These are phyloP conservation scores for Neofusicoccum kwambonambiense DNA, from an alignment of 2,329 filamentous ascomycete genomes.

Conservation along the genomic window DNA sequence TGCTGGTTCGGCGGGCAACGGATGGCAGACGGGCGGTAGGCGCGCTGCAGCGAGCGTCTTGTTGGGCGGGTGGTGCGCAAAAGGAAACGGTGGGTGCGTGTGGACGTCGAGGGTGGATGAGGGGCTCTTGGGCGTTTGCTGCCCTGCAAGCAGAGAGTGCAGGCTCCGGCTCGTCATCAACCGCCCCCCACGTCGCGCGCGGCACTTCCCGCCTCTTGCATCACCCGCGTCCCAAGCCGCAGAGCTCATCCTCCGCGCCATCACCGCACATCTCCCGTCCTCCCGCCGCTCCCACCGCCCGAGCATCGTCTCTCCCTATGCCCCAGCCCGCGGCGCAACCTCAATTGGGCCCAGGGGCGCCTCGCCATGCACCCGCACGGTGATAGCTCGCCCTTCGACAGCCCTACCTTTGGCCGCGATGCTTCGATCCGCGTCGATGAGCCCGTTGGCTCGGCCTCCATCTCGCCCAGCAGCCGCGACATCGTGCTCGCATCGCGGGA, in stretches of 20 bases:
- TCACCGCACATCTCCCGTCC: neutral
- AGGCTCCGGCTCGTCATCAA: constrained; percentile 15
- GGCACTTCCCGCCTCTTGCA: constrained; percentile 17
- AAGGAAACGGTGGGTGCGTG: neutral
- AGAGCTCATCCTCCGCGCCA: neutral
- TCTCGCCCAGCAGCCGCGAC: constrained; percentile 87
- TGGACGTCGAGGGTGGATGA: neutral
- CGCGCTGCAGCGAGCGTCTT: neutral
- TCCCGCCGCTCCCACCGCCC: neutral
- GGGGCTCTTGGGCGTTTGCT: constrained; percentile 19
- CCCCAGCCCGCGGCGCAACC: neutral
- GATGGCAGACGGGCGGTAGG: neutral
- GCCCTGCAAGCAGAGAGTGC: neutral
- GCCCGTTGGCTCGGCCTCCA: constrained; percentile 82
- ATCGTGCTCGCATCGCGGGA: constrained; percentile 86
- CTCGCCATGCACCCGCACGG: constrained; percentile 17
- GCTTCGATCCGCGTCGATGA: constrained; percentile 79
- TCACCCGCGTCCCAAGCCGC: neutral
- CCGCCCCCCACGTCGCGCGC: constrained; percentile 6
- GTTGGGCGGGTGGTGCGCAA: neutral
- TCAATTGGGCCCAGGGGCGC: constrained; percentile 8
- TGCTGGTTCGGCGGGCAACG: neutral
- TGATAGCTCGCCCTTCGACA: constrained; percentile 66
- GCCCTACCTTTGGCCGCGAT: constrained; percentile 82
- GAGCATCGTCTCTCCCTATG: neutral